These are phyloP conservation scores for Bolboschoenoplectus hybrid DNA, from an alignment of 202 grass and related monocot species.

Conservation along the genomic window DNA sequence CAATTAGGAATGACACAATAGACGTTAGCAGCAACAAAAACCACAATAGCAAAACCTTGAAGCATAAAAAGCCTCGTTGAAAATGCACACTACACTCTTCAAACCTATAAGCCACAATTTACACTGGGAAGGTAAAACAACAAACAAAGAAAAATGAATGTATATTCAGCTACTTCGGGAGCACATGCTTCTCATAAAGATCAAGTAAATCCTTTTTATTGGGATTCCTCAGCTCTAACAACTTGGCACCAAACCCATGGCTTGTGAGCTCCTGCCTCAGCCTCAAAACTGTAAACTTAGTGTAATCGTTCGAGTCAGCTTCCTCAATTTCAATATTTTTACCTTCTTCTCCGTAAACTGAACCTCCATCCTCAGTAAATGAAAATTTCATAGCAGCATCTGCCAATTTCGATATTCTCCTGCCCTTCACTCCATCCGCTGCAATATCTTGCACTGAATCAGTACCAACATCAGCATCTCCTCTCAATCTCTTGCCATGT, in stretches of 20 bases:
- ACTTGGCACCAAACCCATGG: constrained; percentile 58
- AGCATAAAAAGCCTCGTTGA: not conserved
- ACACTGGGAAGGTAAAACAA: constrained; percentile 17
- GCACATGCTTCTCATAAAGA: constrained; percentile 68
- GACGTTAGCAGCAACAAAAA: not conserved
- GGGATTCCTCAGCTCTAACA: constrained; percentile 62
- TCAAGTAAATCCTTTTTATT: constrained; percentile 67
- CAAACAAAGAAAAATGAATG: not conserved
- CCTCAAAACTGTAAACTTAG: constrained; percentile 59
- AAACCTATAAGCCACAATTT: constrained; percentile 42
- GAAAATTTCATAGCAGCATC: constrained; percentile 43
- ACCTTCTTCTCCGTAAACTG: constrained; percentile 57
- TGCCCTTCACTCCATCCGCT: constrained; percentile 47
- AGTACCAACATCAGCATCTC: constrained; percentile 45
- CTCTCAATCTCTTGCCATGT: constrained; percentile 59
- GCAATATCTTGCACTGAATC: constrained; percentile 59
- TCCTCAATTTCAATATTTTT: constrained; percentile 47
- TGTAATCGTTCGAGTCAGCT: constrained; percentile 51
- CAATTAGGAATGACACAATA: not conserved
- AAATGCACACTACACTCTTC: constrained; percentile 5
- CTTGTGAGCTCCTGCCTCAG: constrained; percentile 69
- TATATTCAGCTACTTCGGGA: constrained; percentile 43
- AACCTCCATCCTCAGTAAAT: constrained; percentile 55
- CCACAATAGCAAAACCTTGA: constrained; percentile 18
- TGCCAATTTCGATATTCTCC: constrained; percentile 66